Evolutionary conservation across 352 stramenopile genomes (phyloP).

Genomic region (Phytophthora palmivora): DNA sequence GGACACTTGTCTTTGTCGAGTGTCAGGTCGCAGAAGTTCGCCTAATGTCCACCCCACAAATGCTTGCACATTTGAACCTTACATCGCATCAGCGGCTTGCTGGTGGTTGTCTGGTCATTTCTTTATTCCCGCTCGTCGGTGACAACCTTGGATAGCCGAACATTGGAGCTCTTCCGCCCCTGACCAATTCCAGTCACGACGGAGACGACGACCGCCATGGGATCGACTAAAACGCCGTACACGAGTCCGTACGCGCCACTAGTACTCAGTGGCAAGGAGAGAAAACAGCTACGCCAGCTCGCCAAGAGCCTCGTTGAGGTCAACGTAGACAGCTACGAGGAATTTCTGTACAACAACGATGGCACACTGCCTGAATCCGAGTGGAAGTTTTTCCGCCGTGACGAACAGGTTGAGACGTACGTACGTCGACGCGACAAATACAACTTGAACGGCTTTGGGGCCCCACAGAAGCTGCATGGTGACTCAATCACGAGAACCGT

Average conservation of each 20-base stretch:
- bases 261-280: slow-evolving; percentile 20
- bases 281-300: slow-evolving; percentile 30
- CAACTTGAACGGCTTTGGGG: slow-evolving; percentile 30
- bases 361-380: slow-evolving; percentile 28
- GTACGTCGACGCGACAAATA: slow-evolving; percentile 34
- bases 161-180: slow-evolving; percentile 10
- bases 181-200: slow-evolving; percentile 9
- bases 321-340: slow-evolving; percentile 34
- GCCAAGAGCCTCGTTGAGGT: slow-evolving; percentile 31
- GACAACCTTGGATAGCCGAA: slow-evolving; percentile 16
- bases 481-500: slow-evolving; percentile 22
- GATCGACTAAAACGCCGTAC: slow-evolving; percentile 24
- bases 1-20: slow-evolving; percentile 7
- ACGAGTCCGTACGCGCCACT: slow-evolving; percentile 31
- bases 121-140: not conserved
- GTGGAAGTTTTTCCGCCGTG: slow-evolving; percentile 35
- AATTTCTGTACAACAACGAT: slow-evolving; percentile 26
- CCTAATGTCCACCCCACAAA: slow-evolving; percentile 17
- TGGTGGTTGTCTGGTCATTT: slow-evolving; percentile 17
- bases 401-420: slow-evolving; percentile 35
- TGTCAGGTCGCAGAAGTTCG: slow-evolving; percentile 9
- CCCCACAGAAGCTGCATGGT: slow-evolving; percentile 21
- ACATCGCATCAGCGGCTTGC: slow-evolving; percentile 8
- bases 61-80: not conserved
- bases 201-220: slow-evolving; percentile 27